Evolutionary conservation across 805 yeast genomes (phyloP), one percentile per base, ranked within the genome.

Genomic region (Suhomyces emberorum): DNA sequence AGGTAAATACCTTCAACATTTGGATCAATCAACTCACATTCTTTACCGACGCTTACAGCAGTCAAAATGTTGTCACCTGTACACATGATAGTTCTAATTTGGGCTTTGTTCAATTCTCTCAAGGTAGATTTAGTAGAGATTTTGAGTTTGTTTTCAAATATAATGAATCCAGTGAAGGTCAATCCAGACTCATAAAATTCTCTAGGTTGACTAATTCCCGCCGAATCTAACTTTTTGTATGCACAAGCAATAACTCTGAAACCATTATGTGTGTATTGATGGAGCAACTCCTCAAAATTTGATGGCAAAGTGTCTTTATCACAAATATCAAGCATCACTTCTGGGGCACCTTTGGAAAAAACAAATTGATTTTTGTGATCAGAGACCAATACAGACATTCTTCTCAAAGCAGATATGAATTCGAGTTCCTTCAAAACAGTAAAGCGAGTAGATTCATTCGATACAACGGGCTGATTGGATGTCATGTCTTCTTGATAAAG

Each of bases 61-160:
- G 99, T 93, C 38, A 93, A 65, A 14, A 93, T 78, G 54, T 93
- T 93, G 59, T 93, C 99, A 36, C 99, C 99, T 0, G 98, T 93
- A 59, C 98, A 93, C 98, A 93, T 93, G 19, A 88, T 66, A 0
- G 93, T 85, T 48, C 97, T 70, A 33, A 93, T 72, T 15, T 76
- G 70, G 0, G 98, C 97, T 4, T 68, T 69, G 15, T 66, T 65
- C 33, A 93, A 67, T 40, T 76, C 71, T 9, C 59, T 45, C 33
- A 93, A 69, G 0, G 89, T 86, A 0, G 65, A 59, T 7, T 68
- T 69, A 0, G 96, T 83, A 1, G 83, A 67, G 1, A 72, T 63
- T 54, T 93, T 93, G 51, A 93, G 68, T 58, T 88, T 86, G 60
- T 93, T 93, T 55, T 93, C 98, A 65, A 93, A 93, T 3, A 93